phyloP scores from a whole-genome alignment of 2,329 filamentous ascomycete genomes.

The Aspergillus quadrilineatus region DNA sequence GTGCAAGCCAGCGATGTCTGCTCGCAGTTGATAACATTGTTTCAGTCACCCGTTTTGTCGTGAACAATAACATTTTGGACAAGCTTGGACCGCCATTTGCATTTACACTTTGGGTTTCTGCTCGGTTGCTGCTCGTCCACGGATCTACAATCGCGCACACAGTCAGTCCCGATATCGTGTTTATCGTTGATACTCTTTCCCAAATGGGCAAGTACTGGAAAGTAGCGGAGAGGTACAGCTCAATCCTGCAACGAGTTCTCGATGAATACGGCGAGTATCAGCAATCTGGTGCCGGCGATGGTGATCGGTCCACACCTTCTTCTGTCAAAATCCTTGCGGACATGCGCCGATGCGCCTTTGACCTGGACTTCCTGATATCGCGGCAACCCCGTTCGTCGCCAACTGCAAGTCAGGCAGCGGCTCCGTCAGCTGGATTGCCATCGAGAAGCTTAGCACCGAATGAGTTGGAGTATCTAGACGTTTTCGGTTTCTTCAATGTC shows the following conservation, averaged over 20 bases:
- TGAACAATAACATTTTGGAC: constrained; percentile 69
- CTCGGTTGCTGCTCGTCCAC: constrained; percentile 81
- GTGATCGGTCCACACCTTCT: constrained; percentile 73
- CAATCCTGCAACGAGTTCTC: constrained; percentile 75
- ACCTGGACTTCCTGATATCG: constrained; percentile 85
- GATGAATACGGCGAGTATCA: constrained; percentile 83
- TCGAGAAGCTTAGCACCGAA: constrained; percentile 70
- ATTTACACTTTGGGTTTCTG: constrained; percentile 89
- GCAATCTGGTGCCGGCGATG: constrained; percentile 57
- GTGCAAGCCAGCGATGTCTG: constrained; percentile 78
- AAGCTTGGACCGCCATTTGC: constrained; percentile 88
- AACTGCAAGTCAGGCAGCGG: constrained; percentile 33
- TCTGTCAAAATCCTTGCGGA: constrained; percentile 85
- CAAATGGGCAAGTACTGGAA: constrained; percentile 83
- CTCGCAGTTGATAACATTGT: constrained; percentile 80
- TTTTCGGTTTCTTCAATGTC: constrained; percentile 94
- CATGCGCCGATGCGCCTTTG: constrained; percentile 87
- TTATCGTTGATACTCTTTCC: constrained; percentile 77
- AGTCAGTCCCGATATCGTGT: constrained; percentile 73
- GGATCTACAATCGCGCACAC: constrained; percentile 85
- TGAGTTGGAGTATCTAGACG: constrained; percentile 85
- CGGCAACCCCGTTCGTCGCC: constrained; percentile 62
- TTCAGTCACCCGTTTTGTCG: constrained; percentile 74
- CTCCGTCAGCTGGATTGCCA: constrained; percentile 39
- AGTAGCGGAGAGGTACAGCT: constrained; percentile 78